Conservation (phyloP, 2,329 filamentous ascomycete species). For the Coniochaeta hoffmannii region DNA sequence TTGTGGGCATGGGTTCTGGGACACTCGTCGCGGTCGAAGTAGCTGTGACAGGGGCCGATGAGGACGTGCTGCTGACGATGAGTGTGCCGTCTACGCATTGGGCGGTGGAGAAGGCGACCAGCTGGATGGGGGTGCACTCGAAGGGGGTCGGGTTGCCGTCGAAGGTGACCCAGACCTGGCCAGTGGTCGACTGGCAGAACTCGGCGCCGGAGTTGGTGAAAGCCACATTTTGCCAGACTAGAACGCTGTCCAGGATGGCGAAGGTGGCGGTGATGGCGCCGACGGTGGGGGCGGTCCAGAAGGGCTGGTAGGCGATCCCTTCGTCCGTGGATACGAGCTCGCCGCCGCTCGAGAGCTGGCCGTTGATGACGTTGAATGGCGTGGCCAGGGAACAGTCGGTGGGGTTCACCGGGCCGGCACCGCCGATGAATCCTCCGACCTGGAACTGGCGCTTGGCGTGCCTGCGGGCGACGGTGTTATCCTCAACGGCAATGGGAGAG, state of each 20-base stretch:
- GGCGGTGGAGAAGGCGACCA: conserved; percentile 7
- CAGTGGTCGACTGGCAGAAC: conserved; percentile 17
- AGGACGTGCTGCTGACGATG: background rate
- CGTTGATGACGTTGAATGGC: conserved; percentile 15
- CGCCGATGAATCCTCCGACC: conserved; percentile 16
- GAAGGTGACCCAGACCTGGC: conserved; percentile 16
- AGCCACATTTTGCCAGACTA: conserved; percentile 19
- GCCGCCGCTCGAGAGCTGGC: conserved; percentile 12
- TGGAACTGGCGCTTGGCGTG: conserved; percentile 1
- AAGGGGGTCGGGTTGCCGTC: conserved; percentile 6
- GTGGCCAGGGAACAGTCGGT: conserved; percentile 15
- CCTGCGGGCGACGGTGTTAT: background rate
- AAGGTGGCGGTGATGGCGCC: conserved; percentile 11
- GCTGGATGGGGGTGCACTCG: conserved; percentile 11
- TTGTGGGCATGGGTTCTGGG: no score
- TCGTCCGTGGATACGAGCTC: conserved; percentile 12
- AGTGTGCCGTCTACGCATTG: background rate
- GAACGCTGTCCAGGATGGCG: conserved; percentile 9
- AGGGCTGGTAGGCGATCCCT: conserved; percentile 9
- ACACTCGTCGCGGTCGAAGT: no score
- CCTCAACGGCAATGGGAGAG: no score
- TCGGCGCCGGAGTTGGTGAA: conserved; percentile 17
- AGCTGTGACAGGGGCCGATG: no score
- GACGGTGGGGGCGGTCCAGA: conserved; percentile 8
- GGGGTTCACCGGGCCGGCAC: conserved; percentile 12